phyloP scores from a whole-genome alignment of 2,329 filamentous ascomycete species.

The Ophiostoma tasmaniense region DNA sequence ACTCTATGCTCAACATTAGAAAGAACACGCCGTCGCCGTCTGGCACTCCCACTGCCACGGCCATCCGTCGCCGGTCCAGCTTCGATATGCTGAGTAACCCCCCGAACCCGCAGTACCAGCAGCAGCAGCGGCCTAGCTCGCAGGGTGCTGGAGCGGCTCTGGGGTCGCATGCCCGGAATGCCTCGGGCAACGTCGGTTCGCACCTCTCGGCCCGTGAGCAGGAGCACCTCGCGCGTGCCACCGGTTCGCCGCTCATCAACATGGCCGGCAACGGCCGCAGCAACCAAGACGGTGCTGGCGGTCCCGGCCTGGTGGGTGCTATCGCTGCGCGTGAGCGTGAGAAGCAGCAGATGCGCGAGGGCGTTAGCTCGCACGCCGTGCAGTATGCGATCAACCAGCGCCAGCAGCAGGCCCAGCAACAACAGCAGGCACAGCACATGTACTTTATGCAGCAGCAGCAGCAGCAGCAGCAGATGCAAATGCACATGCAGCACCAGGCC shows the following conservation, averaged over 20 bases:
- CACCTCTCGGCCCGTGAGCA: slow-evolving; percentile 80
- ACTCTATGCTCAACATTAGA: slow-evolving; percentile 34
- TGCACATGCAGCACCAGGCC: slow-evolving; percentile 22
- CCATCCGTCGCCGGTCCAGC: slow-evolving; percentile 33
- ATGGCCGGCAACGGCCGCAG: slow-evolving; percentile 48
- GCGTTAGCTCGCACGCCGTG: slow-evolving; percentile 60
- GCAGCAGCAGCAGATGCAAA: slow-evolving; percentile 28
- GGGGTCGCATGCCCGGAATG: slow-evolving; percentile 21
- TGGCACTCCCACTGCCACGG: slow-evolving; percentile 19
- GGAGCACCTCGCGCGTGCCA: slow-evolving; percentile 76
- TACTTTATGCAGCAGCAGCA: slow-evolving; percentile 26
- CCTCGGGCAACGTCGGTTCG: slow-evolving; percentile 31
- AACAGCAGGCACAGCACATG: slow-evolving; percentile 22
- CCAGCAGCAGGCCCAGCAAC: slow-evolving; percentile 36
- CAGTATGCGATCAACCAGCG: slow-evolving; percentile 64
- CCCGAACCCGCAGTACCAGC: slow-evolving; percentile 32
- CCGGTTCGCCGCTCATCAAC: slow-evolving; percentile 66
- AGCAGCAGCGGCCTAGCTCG: slow-evolving; percentile 45
- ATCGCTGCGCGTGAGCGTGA: slow-evolving; percentile 76
- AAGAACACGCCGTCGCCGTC: slow-evolving; percentile 37
- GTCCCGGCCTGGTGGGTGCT: slow-evolving; percentile 62
- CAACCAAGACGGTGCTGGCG: slow-evolving; percentile 42
- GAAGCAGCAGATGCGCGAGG: slow-evolving; percentile 60
- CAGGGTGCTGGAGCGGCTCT: slow-evolving; percentile 48
- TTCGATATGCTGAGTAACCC: slow-evolving; percentile 31